Base-by-base conservation (phyloP, 192 early-diverging fungal genomes). In the Mortierella hygrophila region DNA sequence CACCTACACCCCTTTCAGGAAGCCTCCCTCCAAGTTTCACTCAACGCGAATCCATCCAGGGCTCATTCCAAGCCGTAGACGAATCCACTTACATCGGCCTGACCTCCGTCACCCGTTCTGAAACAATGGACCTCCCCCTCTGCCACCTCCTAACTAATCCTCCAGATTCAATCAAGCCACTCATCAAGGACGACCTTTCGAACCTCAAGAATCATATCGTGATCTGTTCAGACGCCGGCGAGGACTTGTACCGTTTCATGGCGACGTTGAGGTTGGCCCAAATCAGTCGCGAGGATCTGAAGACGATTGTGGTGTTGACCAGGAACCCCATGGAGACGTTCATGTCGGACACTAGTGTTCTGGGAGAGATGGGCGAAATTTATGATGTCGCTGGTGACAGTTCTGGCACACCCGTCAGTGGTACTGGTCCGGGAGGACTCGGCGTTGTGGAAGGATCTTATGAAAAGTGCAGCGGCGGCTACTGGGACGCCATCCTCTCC, bases 231-330 rank as follows among this genome's bases (percentile, higher is more conserved):
- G 82, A 90, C 29, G 75, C n/a, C 0, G 79, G 81, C 32, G 85
- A 90, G 20, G 82, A 68, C 78, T 68, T 88, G 38, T 83, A 80
- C 52, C 72, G 81, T 6, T 88, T 88, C 42, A 26, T 88, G 75
- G 49, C 81, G 13, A 83, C 87, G 0, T 41, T 88, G 76, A 85
- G 90, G 55, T 72, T 90, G 21, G 87, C 89, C 0, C 76, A 89
- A 42, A 85, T 92, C 57, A 69, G 72, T 21, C 76, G 52, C 4
- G 60, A 89, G 38, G 91, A 92, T 35, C 37, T 92, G n/a, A 90
- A 88, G 26, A 89, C 90, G 35, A 90, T 92, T 68, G 88, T 92
- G 29, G 80, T 92, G 21, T 52, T 92, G 52, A 88, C 88, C 40
- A 29, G 57, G 32, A 80, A 78, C 10, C 80, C 83, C 0, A 37